phyloP scores from a whole-genome alignment of 345 rosid genomes.

The Eucalyptus dawsonii region DNA sequence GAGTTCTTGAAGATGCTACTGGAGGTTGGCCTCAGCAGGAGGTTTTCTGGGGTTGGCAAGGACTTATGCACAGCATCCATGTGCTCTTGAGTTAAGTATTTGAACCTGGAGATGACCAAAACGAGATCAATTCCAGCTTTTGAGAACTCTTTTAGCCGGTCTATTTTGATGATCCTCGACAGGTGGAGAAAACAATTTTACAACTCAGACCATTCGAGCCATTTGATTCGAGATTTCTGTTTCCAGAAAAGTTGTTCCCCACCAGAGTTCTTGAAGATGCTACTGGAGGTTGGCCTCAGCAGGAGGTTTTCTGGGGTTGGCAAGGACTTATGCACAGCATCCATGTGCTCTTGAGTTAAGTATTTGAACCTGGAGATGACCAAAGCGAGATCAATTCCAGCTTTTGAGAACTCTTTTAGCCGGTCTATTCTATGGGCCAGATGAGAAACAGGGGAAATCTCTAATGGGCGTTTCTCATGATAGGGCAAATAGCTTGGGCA shows the following conservation, averaged over 20 bases:
- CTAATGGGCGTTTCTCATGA: not conserved
- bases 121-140: not conserved
- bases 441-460: not conserved
- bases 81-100: not conserved
- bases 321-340: not conserved
- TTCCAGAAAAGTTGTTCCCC: not conserved
- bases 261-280: not conserved
- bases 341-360: not conserved
- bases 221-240: not conserved
- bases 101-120: not conserved
- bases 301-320: not conserved
- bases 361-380: not conserved
- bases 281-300: not conserved
- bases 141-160: not conserved
- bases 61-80: not conserved
- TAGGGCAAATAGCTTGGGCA: not conserved
- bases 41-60: not conserved
- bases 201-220: not conserved
- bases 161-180: not conserved
- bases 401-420: not conserved
- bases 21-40: not conserved
- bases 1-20: not conserved
- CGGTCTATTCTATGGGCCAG: not conserved
- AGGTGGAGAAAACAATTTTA: not conserved
- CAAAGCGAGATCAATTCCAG: not conserved